phyloP scores from a whole-genome alignment of 345 rosid species.

The Gossypium thurberi region DNA sequence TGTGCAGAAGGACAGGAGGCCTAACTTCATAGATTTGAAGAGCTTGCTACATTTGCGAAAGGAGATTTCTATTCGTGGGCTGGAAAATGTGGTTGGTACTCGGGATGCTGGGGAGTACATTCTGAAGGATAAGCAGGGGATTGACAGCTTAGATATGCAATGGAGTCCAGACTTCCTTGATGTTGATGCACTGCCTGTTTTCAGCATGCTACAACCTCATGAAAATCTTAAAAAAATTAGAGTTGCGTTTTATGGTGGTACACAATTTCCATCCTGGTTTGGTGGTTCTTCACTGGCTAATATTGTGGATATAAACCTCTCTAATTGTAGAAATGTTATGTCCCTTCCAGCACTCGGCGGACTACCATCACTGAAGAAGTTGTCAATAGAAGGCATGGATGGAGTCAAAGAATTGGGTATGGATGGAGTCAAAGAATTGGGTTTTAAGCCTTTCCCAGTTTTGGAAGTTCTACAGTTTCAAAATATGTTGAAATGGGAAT shows the following conservation, averaged over 20 bases:
- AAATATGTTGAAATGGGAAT: conserved; percentile 20
- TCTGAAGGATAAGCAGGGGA: conserved; percentile 13
- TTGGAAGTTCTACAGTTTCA: conserved; percentile 16
- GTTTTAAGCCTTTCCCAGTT: conserved; percentile 16
- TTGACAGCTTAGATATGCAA: conserved; percentile 15
- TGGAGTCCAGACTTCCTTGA: conserved; percentile 13
- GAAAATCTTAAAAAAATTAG: conserved; percentile 13
- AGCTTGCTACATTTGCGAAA: conserved; percentile 15
- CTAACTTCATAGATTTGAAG: conserved; percentile 10
- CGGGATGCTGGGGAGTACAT: conserved; percentile 10
- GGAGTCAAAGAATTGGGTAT: conserved; percentile 11
- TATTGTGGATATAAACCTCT: conserved; percentile 9
- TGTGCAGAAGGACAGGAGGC: conserved; percentile 5
- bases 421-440: conserved; percentile 10
- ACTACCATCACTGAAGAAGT: conserved; percentile 18
- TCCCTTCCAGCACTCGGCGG: conserved; percentile 27
- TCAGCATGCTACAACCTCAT: conserved; percentile 23
- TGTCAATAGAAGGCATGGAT: conserved; percentile 17
- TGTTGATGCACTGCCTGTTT: conserved; percentile 1
- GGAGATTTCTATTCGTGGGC: conserved; percentile 6
- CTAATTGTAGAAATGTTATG: conserved; percentile 9
- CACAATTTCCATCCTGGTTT: conserved; percentile 26
- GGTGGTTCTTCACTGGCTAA: conserved; percentile 15
- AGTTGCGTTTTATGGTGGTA: conserved; percentile 19
- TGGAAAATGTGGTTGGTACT: conserved; percentile 17